These are phyloP conservation scores for Linanthus parryae DNA, from an alignment of 148 eudicot genomes.

Conservation along the genomic window DNA sequence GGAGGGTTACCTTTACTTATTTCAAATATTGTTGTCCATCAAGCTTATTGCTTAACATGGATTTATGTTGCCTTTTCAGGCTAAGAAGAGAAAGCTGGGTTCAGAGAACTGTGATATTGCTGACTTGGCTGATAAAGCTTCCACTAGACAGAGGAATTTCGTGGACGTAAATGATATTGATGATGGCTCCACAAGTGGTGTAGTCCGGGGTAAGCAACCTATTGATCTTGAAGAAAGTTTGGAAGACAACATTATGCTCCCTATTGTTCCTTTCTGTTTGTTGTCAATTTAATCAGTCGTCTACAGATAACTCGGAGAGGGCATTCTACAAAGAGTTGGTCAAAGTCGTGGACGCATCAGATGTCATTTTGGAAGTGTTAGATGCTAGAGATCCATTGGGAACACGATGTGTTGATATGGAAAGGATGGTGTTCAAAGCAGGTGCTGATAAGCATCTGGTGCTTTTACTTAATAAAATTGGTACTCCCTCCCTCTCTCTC, in stretches of 20 bases:
- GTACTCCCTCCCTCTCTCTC: conserved; percentile 20
- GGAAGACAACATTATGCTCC: too few relatives aligned
- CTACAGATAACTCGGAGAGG: conserved; percentile 73
- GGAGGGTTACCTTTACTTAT: background rate
- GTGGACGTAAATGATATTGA: conserved; percentile 28
- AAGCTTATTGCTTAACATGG: background rate
- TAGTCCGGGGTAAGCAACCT: conserved; percentile 45
- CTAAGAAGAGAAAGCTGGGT: conserved; percentile 77
- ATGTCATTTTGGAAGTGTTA: conserved; percentile 92
- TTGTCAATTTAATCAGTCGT: conserved; percentile 6
- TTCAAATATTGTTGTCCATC: background rate
- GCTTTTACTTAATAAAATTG: conserved; percentile 87
- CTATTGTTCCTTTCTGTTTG: too few relatives aligned
- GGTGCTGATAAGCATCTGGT: conserved; percentile 85
- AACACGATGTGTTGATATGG: conserved; percentile 86
- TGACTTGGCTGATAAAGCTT: conserved; percentile 20
- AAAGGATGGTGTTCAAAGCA: conserved; percentile 74
- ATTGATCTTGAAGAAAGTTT: too few relatives aligned
- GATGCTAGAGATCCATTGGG: conserved; percentile 99
- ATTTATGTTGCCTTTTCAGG: conserved; percentile 28
- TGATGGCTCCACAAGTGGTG: conserved; percentile 20
- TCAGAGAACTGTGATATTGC: conserved; percentile 45
- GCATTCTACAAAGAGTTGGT: conserved; percentile 91
- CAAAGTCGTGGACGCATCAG: conserved; percentile 91
- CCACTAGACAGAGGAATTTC: too few relatives aligned